phyloP scores from a whole-genome alignment of 1,284 basidiomycete genomes.

The Moesziomyces antarcticus region DNA sequence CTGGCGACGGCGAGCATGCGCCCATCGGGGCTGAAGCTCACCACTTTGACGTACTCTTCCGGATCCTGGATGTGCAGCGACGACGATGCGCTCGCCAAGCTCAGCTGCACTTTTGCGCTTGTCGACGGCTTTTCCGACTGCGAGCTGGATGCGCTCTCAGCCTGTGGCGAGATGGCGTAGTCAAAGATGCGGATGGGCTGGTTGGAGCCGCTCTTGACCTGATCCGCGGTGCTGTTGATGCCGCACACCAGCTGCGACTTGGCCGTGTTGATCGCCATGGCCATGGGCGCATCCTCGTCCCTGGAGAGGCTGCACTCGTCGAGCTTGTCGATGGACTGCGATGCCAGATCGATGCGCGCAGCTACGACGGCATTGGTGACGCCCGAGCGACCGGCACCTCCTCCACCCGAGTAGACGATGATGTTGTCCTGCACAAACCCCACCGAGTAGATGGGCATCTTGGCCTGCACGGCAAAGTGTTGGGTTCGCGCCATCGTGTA shows the following conservation, averaged over 20 bases:
- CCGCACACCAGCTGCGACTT: constrained; percentile 51
- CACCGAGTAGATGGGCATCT: constrained; percentile 63
- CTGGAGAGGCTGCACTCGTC: constrained; percentile 53
- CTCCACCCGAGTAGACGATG: constrained; percentile 63
- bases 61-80: constrained; percentile 53
- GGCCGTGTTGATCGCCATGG: constrained; percentile 51
- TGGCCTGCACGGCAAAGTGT: constrained; percentile 50
- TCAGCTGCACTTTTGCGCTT: constrained; percentile 24
- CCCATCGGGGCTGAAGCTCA: constrained; percentile 55
- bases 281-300: constrained; percentile 66
- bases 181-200: constrained; percentile 56
- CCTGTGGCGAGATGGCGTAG: constrained; percentile 15
- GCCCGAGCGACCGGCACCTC: constrained; percentile 61
- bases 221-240: constrained; percentile 53
- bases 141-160: too few relatives aligned
- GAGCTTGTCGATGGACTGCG: constrained; percentile 33
- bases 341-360: constrained; percentile 22
- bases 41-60: constrained; percentile 55
- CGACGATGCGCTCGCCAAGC: constrained; percentile 19
- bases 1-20: constrained; percentile 56
- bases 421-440: constrained; percentile 52
- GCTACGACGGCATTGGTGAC: constrained; percentile 62
- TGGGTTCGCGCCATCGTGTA: constrained; percentile 42
- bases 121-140: background rate
- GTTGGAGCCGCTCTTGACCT: constrained; percentile 47